Conservation (phyloP, 179 eudicot species). For the Sideroxylon spinosum region DNA sequence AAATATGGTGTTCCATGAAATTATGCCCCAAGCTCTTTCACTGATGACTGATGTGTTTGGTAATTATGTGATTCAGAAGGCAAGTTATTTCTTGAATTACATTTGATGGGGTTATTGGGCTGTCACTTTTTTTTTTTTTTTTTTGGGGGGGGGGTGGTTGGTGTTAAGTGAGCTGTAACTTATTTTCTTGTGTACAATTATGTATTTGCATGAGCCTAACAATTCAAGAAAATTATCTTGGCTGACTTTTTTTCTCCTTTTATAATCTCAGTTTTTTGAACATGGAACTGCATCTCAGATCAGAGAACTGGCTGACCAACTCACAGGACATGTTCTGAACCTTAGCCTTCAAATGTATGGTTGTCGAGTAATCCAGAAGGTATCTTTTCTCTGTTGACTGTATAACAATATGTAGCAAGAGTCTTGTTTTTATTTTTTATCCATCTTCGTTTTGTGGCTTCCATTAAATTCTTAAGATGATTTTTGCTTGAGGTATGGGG, state of each 20-base stretch:
- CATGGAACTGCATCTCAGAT: constrained; percentile 76
- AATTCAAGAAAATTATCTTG: not conserved
- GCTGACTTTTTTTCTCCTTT: constrained; percentile 11
- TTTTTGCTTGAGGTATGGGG: not conserved
- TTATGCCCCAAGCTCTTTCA: constrained; percentile 71
- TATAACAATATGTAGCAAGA: too few species aligned
- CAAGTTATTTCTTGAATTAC: constrained; percentile 15
- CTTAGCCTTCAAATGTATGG: constrained; percentile 98
- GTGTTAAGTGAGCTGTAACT: too few species aligned
- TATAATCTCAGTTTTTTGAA: constrained; percentile 66
- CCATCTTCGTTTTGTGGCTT: too few species aligned
- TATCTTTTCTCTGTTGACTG: constrained; percentile 16
- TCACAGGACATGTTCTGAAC: constrained; percentile 72
- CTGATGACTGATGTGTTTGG: constrained; percentile 89
- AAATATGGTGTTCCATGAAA: constrained; percentile 79
- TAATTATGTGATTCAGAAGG: constrained; percentile 86
- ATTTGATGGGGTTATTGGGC: not conserved
- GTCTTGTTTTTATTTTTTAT: too few species aligned
- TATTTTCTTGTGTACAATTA: too few species aligned
- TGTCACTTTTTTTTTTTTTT: not conserved
- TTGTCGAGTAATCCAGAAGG: constrained; percentile 95
- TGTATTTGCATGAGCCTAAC: not conserved
- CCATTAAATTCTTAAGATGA: too few species aligned
- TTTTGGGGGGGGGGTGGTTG: too few species aligned
- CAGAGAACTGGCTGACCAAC: constrained; percentile 81